Conservation (phyloP, 2,329 filamentous ascomycete genomes). For the Sarocladiaceae sp. region DNA sequence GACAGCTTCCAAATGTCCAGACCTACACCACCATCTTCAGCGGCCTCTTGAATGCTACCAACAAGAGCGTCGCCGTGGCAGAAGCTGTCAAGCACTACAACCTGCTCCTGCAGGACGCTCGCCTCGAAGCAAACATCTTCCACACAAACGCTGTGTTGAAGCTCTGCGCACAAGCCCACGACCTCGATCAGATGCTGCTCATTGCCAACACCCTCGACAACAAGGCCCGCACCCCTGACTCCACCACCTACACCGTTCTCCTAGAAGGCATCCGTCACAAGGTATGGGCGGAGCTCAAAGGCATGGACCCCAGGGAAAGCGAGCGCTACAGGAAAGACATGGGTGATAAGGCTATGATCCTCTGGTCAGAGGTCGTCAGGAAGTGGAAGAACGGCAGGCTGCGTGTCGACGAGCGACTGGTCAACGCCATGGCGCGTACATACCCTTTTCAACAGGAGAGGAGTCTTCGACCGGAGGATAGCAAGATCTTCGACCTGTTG, state of each 20-base stretch:
- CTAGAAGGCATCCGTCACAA: slow-evolving; percentile 62
- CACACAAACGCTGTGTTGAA: slow-evolving; percentile 86
- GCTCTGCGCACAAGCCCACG: slow-evolving; percentile 66
- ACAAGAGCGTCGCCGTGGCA: slow-evolving; percentile 52
- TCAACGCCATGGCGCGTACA: slow-evolving; percentile 68
- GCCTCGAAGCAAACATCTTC: slow-evolving; percentile 65
- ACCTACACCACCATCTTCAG: slow-evolving; percentile 81
- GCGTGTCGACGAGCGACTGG: slow-evolving; percentile 68
- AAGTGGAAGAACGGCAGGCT: slow-evolving; percentile 69
- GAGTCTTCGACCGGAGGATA: slow-evolving; percentile 42
- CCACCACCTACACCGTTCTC: slow-evolving; percentile 73
- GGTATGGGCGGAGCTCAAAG: slow-evolving; percentile 18
- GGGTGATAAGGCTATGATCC: slow-evolving; percentile 59
- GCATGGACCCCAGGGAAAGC: slow-evolving; percentile 23
- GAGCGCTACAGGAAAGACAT: slow-evolving; percentile 33
- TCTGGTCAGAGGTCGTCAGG: slow-evolving; percentile 77
- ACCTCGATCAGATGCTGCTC: slow-evolving; percentile 76
- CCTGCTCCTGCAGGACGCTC: slow-evolving; percentile 58
- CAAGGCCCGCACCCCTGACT: slow-evolving; percentile 55
- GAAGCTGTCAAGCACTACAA: slow-evolving; percentile 73
- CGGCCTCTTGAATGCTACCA: slow-evolving; percentile 59
- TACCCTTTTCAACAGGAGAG: slow-evolving; percentile 17
- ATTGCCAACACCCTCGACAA: slow-evolving; percentile 68
- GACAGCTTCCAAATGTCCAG: slow-evolving; percentile 68
- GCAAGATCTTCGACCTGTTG: slow-evolving; percentile 68